Evolutionary conservation across 1,284 basidiomycete species (phyloP).

Genomic region (Laetiporus sulphureus): DNA sequence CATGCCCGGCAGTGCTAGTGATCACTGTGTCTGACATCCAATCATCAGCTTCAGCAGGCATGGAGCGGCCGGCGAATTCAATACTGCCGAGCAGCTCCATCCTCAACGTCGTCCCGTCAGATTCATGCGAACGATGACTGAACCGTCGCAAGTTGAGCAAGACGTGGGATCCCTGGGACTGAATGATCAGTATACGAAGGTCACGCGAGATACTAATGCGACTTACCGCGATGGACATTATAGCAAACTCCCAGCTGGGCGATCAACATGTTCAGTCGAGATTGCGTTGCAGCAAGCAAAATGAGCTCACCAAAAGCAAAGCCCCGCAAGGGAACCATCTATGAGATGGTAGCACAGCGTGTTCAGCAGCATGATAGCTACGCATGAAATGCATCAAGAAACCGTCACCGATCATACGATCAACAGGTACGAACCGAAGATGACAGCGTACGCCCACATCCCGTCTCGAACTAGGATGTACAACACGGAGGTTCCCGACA

Average conservation of each 20-base stretch:
- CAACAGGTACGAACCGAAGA: constrained; percentile 11
- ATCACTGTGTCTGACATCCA: too few species aligned
- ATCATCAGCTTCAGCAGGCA: too few species aligned
- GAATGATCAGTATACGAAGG: not conserved
- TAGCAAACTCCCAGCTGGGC: constrained; percentile 10
- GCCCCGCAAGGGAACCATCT: constrained; percentile 1
- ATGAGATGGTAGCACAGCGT: constrained; percentile 4
- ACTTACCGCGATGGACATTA: constrained; percentile 13
- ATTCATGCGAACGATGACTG: too few species aligned
- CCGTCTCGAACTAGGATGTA: constrained; percentile 15
- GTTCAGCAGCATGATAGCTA: constrained; percentile 6
- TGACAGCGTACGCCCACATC: constrained; percentile 16
- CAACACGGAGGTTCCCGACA: constrained; percentile 7
- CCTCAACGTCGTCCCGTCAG: too few species aligned
- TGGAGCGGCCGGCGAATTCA: too few species aligned
- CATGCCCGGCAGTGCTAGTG: too few species aligned
- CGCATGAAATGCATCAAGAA: too few species aligned
- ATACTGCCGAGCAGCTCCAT: too few species aligned
- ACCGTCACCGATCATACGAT: not conserved
- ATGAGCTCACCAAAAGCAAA: constrained; percentile 2
- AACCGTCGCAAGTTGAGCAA: constrained; percentile 11
- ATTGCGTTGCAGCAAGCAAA: too few species aligned
- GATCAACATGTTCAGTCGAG: not conserved
- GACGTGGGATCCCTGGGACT: constrained; percentile 7
- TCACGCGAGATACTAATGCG: not conserved